A percentile compares a stretch with the other conserved stretches of the same genome.
phyloP scores from a whole-genome alignment of 2,329 filamentous ascomycete genomes.

The Phialophora macrospora region DNA sequence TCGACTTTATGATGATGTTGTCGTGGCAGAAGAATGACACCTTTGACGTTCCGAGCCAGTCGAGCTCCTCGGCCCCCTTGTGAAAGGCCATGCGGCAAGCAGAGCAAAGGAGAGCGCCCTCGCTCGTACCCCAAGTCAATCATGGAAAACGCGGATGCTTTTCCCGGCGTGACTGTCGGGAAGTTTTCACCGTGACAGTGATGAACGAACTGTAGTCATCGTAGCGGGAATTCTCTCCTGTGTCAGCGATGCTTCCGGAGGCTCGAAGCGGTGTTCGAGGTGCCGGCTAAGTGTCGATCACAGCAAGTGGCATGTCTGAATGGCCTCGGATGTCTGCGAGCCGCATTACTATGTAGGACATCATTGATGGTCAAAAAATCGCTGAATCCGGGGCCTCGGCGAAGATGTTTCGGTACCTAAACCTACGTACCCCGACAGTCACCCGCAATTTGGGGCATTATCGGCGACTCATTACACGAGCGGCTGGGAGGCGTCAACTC shows the following conservation, averaged over 20 bases:
- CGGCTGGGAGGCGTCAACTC: not conserved
- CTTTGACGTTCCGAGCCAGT: not conserved
- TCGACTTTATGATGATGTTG: conserved; percentile 1
- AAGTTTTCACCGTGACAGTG: not conserved
- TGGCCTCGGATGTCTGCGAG: not conserved
- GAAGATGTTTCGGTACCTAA: not conserved
- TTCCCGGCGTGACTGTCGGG: not conserved
- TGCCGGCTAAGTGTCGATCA: not conserved
- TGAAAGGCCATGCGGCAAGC: not conserved
- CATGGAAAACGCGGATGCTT: not conserved
- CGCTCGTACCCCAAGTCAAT: not conserved
- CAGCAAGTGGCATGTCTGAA: not conserved
- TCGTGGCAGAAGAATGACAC: not conserved
- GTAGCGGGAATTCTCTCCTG: not conserved
- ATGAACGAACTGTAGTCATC: not conserved
- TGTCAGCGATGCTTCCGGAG: not conserved
- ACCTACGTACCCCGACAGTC: not conserved
- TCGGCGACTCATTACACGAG: not conserved
- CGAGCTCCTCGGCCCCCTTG: not conserved
- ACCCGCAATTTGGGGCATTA: not conserved
- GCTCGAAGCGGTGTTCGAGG: not conserved
- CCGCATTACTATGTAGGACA: too few relatives aligned
- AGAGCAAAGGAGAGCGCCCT: not conserved
- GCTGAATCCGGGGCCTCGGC: not conserved
- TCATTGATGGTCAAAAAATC: not conserved